Conservation (phyloP, 1,284 basidiomycete genomes). For the Sanghuangporus sanghuang region DNA sequence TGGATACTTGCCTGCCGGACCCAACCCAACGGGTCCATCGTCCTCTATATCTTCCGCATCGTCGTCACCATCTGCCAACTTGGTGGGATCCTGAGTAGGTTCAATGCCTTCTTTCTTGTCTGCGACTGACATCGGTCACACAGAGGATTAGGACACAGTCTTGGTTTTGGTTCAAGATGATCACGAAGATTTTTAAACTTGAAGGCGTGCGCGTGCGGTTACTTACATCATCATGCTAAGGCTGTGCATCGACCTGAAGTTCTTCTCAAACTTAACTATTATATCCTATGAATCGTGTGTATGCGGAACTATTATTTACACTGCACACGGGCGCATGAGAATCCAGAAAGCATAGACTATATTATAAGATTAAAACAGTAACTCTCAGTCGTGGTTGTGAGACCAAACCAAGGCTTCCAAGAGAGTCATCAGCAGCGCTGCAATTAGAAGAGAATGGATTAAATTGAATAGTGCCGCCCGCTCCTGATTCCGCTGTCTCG, state of each 20-base stretch:
- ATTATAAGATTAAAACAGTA: neutral
- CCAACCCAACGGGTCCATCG: conserved; percentile 23
- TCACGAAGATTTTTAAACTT: neutral
- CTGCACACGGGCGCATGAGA: no score
- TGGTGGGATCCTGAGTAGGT: neutral
- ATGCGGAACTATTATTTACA: no score
- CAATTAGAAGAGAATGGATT: neutral
- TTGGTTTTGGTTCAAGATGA: neutral
- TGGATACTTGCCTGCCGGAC: conserved; percentile 18
- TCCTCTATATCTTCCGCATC: conserved; percentile 28
- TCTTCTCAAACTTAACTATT: neutral
- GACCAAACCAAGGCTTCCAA: neutral
- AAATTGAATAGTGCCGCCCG: neutral
- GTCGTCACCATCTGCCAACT: conserved; percentile 22
- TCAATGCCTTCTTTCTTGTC: neutral
- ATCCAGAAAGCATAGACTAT: neutral
- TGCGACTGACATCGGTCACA: neutral
- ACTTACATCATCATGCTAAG: neutral
- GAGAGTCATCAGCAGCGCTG: neutral
- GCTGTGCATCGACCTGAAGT: neutral
- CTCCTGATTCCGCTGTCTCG: neutral
- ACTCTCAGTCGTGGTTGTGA: neutral
- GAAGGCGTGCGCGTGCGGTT: neutral
- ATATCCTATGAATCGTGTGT: neutral
- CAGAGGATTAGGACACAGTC: neutral